Percentiles rank a stretch among this genome's conserved stretches.
Conservation (phyloP, 192 early-diverging fungal species). For the Mortierella antarctica region DNA sequence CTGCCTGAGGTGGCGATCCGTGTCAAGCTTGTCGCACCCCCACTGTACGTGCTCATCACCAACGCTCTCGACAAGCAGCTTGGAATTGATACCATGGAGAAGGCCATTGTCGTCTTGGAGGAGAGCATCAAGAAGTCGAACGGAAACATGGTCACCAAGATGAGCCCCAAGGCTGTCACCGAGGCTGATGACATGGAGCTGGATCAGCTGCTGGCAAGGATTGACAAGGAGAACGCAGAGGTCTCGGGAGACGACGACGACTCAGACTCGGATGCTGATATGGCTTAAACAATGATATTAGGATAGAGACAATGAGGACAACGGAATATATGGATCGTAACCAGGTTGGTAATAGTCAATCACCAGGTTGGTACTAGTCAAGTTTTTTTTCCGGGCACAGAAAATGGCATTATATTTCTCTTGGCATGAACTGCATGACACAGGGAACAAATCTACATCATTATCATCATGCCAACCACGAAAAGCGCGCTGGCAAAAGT, state of each 20-base stretch:
- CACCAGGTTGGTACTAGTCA: too few relatives aligned
- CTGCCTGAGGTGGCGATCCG: constrained; percentile 79
- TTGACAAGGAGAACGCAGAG: constrained; percentile 92
- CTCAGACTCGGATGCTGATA: constrained; percentile 69
- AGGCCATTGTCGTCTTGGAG: constrained; percentile 85
- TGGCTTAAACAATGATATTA: constrained; percentile 6
- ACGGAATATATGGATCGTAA: too few relatives aligned
- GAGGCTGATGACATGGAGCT: constrained; percentile 96
- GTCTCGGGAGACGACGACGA: constrained; percentile 93
- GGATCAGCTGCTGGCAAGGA: constrained; percentile 86
- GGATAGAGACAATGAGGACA: neutral
- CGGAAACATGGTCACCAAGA: constrained; percentile 84
- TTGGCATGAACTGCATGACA: too few relatives aligned
- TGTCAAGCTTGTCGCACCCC: constrained; percentile 92
- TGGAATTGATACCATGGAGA: constrained; percentile 91
- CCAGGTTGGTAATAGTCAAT: too few relatives aligned
- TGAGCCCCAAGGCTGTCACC: constrained; percentile 92
- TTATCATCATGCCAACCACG: too few relatives aligned
- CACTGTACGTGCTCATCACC: constrained; percentile 92
- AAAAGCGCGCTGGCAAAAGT: too few relatives aligned
- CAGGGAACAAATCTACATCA: too few relatives aligned
- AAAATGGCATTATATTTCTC: too few relatives aligned
- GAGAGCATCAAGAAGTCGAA: constrained; percentile 77
- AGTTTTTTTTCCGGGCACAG: constrained; percentile 57
- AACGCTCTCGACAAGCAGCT: constrained; percentile 84